Percentiles rank a stretch among this genome's conserved stretches.
Evolutionary conservation across 2,329 filamentous ascomycete genomes (phyloP).

Genomic region (Colletotrichum sansevieriae): DNA sequence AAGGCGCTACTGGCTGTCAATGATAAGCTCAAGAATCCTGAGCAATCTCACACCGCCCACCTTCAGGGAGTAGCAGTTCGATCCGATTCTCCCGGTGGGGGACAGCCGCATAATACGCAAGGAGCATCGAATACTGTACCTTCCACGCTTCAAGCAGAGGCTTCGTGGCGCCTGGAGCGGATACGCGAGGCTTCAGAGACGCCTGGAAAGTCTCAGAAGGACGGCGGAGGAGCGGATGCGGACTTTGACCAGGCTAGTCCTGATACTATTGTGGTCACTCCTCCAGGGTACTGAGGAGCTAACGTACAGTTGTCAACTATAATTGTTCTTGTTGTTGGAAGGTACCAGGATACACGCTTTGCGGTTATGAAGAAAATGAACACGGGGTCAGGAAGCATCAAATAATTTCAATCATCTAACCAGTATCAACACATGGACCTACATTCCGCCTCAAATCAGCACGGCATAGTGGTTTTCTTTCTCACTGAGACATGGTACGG

Average conservation of each 20-base stretch:
- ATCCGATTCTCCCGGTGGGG: background rate
- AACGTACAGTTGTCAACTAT: background rate
- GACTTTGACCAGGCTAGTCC: conserved; percentile 40
- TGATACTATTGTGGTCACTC: conserved; percentile 39
- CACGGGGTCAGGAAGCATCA: too few species aligned
- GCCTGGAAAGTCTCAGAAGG: conserved; percentile 14
- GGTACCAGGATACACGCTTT: too few species aligned
- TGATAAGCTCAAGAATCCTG: conserved; percentile 50
- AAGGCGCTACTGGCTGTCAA: conserved; percentile 55
- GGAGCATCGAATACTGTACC: background rate
- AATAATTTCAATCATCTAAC: too few species aligned
- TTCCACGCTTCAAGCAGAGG: conserved; percentile 18
- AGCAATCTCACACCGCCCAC: conserved; percentile 46
- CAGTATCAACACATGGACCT: too few species aligned
- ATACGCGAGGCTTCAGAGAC: conserved; percentile 40
- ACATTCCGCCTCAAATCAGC: too few species aligned
- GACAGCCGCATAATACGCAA: background rate
- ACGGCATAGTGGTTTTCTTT: too few species aligned
- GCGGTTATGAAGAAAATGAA: too few species aligned
- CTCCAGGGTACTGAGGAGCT: conserved; percentile 18
- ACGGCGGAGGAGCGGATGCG: background rate
- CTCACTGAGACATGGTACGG: too few species aligned
- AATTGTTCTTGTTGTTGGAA: too few species aligned
- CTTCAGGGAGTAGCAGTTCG: conserved; percentile 48
- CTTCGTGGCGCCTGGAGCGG: conserved; percentile 32